A percentile compares a stretch with the other conserved stretches of the same genome.
phyloP scores from a whole-genome alignment of 495 filamentous ascomycete species.

The Neurospora tetrasperma region DNA sequence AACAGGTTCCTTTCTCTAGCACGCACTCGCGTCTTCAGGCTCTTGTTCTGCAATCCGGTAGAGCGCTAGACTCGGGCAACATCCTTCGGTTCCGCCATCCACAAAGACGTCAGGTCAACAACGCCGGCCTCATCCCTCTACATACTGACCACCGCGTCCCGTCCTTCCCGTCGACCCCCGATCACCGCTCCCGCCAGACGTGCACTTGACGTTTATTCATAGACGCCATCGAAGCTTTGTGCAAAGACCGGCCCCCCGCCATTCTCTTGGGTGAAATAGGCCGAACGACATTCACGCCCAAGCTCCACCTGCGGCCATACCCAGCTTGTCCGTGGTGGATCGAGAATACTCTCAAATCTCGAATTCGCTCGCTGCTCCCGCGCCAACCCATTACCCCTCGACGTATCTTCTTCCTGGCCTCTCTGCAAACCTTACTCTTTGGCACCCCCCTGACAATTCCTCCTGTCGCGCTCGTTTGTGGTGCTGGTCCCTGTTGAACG shows the following conservation, averaged over 20 bases:
- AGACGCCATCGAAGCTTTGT: neutral
- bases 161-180: neutral
- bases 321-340: neutral
- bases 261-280: neutral
- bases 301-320: neutral
- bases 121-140: neutral
- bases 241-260: neutral
- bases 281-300: neutral
- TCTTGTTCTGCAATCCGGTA: neutral
- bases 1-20: neutral
- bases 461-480: neutral
- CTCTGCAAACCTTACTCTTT: neutral
- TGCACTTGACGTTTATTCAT: neutral
- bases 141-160: neutral
- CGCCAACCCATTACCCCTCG: neutral
- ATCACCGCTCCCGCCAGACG: neutral
- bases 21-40: neutral
- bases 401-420: neutral
- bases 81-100: neutral
- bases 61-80: neutral
- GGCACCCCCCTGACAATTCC: neutral
- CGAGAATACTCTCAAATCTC: neutral
- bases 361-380: neutral
- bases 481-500: neutral
- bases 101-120: neutral